Conservation (phyloP, 2,329 filamentous ascomycete species). For the Teratosphaeria viscida region DNA sequence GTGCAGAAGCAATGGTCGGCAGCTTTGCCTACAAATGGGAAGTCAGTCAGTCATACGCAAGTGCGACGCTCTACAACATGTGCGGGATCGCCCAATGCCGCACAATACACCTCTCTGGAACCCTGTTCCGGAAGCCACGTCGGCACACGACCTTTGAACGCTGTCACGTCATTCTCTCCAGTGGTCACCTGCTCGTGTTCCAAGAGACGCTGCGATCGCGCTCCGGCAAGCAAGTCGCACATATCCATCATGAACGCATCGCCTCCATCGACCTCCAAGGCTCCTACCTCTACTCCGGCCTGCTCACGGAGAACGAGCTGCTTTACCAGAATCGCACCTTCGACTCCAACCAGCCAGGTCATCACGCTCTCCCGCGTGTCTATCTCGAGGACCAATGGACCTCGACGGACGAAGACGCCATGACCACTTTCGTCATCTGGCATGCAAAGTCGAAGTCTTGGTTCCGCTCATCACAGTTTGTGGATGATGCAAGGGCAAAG, state of each 20-base stretch:
- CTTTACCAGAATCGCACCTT: slow-evolving; percentile 56
- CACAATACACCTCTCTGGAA: slow-evolving; percentile 50
- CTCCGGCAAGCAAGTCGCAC: slow-evolving; percentile 45
- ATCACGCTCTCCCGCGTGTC: slow-evolving; percentile 48
- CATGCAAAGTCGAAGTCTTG: slow-evolving; percentile 47
- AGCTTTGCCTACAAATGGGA: slow-evolving; percentile 61
- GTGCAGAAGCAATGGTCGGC: slow-evolving; percentile 53
- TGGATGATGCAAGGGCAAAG: slow-evolving; percentile 20
- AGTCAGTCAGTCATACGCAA: slow-evolving; percentile 53
- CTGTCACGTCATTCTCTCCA: slow-evolving; percentile 49
- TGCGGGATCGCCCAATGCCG: slow-evolving; percentile 55
- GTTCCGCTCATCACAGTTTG: slow-evolving; percentile 33
- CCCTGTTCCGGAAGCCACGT: slow-evolving; percentile 53
- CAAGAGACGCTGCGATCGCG: slow-evolving; percentile 46
- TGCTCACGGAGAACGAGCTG: slow-evolving; percentile 52
- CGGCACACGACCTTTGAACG: slow-evolving; percentile 51
- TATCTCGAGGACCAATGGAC: slow-evolving; percentile 54
- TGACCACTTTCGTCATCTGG: slow-evolving; percentile 59
- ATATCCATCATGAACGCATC: slow-evolving; percentile 54
- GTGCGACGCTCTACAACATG: slow-evolving; percentile 55
- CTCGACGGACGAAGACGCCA: slow-evolving; percentile 53
- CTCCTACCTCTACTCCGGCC: slow-evolving; percentile 56
- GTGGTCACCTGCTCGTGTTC: slow-evolving; percentile 53
- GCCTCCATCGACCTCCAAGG: slow-evolving; percentile 49
- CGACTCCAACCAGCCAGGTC: slow-evolving; percentile 51